Evolutionary conservation across 139 green algal species (phyloP).

Genomic region (Spirogloea muscicola): DNA sequence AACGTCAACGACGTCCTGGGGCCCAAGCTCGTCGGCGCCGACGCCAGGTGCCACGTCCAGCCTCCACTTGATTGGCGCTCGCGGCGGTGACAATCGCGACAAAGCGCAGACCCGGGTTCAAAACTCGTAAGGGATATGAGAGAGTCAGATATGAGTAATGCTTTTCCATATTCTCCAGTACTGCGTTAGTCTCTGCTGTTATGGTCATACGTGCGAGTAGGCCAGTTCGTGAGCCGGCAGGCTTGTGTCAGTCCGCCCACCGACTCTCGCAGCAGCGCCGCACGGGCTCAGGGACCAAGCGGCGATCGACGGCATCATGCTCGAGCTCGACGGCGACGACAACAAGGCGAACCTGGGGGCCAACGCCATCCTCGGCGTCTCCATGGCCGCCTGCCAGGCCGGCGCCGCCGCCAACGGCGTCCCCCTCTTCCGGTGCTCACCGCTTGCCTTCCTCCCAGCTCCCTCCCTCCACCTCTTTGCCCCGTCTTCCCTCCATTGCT

Average conservation of each 20-base stretch:
- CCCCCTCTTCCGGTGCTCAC: constrained; percentile 78
- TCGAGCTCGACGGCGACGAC: constrained; percentile 88
- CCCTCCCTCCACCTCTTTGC: too few species aligned
- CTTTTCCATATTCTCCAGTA: too few species aligned
- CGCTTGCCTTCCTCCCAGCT: too few species aligned
- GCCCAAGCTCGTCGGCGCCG: constrained; percentile 77
- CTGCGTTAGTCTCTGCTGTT: too few species aligned
- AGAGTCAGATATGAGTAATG: constrained; percentile 89
- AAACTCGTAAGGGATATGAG: too few species aligned
- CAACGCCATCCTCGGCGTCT: constrained; percentile 98
- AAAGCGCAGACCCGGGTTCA: too few species aligned
- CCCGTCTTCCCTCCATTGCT: too few species aligned
- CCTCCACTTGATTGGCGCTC: too few species aligned
- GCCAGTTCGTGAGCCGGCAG: too few species aligned
- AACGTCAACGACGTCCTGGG: constrained; percentile 95
- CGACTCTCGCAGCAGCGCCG: constrained; percentile 74
- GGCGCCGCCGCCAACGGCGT: constrained; percentile 90
- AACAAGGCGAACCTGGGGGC: constrained; percentile 98
- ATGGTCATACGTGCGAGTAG: too few species aligned
- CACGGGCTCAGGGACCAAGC: constrained; percentile 66
- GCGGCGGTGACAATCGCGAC: too few species aligned
- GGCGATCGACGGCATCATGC: constrained; percentile 88
- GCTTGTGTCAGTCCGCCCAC: too few species aligned
- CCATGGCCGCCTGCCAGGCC: constrained; percentile 86
- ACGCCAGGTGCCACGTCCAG: constrained; percentile 61